Evolutionary conservation across 441 rosid genomes (phyloP).

Genomic region (Daphne laureola): DNA sequence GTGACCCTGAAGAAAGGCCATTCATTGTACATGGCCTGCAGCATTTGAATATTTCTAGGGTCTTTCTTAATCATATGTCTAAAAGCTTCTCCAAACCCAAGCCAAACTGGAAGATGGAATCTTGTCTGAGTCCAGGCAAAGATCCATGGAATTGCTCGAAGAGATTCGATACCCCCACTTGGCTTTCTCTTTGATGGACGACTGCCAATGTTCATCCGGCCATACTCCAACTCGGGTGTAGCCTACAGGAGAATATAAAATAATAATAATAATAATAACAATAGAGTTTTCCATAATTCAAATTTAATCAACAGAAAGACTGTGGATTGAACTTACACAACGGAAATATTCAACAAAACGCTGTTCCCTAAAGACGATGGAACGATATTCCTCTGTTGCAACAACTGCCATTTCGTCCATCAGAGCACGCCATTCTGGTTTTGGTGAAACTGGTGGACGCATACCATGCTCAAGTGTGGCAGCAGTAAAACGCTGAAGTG

Average conservation of each 20-base stretch:
- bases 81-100: constrained; percentile 84
- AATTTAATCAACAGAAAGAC: constrained; percentile 1
- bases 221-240: constrained; percentile 90
- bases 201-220: constrained; percentile 97
- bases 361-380: constrained; percentile 82
- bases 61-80: constrained; percentile 52
- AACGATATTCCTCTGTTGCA: constrained; percentile 80
- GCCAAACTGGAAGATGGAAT: constrained; percentile 96
- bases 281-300: constrained; percentile 1
- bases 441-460: constrained; percentile 79
- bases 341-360: constrained; percentile 95
- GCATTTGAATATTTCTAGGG: constrained; percentile 63
- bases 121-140: constrained; percentile 98
- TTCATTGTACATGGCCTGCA: constrained; percentile 69
- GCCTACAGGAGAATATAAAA: constrained; percentile 38
- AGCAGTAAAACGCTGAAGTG: constrained; percentile 89
- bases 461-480: constrained; percentile 95
- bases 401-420: constrained; percentile 87
- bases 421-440: constrained; percentile 87
- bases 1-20: constrained; percentile 98
- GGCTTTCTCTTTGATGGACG: constrained; percentile 92
- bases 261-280: constrained; percentile 9
- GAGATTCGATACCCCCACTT: constrained; percentile 86
- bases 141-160: constrained; percentile 97
- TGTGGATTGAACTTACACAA: constrained; percentile 46